These are phyloP conservation scores for Thielaviopsis musarum DNA, from an alignment of 2,329 filamentous ascomycete genomes.

Conservation along the genomic window DNA sequence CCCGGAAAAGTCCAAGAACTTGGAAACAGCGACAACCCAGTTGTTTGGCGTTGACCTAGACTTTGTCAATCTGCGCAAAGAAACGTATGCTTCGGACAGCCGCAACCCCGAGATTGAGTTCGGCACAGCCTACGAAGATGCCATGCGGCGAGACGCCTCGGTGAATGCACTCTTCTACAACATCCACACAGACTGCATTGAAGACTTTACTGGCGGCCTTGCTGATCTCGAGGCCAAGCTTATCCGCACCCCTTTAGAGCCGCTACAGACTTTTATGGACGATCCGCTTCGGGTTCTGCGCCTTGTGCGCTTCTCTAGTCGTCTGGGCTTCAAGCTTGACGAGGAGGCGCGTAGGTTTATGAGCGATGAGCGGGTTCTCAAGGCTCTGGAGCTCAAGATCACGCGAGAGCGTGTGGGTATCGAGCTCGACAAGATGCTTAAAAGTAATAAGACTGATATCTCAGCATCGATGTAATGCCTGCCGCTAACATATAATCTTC, in stretches of 20 bases:
- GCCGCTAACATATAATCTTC: not conserved
- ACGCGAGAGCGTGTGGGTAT: conserved; percentile 76
- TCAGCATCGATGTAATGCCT: not conserved
- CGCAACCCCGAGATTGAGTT: conserved; percentile 88
- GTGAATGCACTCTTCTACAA: conserved; percentile 97
- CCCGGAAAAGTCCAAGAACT: conserved; percentile 89
- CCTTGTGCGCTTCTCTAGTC: conserved; percentile 77
- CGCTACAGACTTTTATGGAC: conserved; percentile 84
- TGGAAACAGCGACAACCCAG: conserved; percentile 77
- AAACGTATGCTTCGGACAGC: conserved; percentile 78
- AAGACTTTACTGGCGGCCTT: conserved; percentile 73
- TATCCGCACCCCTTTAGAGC: conserved; percentile 74
- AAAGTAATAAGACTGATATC: conserved; percentile 29
- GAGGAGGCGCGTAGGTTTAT: conserved; percentile 52
- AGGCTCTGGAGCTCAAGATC: conserved; percentile 72
- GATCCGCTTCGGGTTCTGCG: conserved; percentile 78
- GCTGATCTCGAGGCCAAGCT: conserved; percentile 54
- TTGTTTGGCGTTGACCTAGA: conserved; percentile 82
- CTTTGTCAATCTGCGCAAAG: conserved; percentile 84
- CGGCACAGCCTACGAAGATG: conserved; percentile 81
- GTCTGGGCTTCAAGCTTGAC: conserved; percentile 67
- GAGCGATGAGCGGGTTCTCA: conserved; percentile 59
- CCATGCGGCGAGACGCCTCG: conserved; percentile 74
- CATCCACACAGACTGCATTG: conserved; percentile 57
- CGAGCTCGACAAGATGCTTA: conserved; percentile 84